Base-by-base conservation (phyloP, 2,329 filamentous ascomycete species). In the Calonectria montana region DNA sequence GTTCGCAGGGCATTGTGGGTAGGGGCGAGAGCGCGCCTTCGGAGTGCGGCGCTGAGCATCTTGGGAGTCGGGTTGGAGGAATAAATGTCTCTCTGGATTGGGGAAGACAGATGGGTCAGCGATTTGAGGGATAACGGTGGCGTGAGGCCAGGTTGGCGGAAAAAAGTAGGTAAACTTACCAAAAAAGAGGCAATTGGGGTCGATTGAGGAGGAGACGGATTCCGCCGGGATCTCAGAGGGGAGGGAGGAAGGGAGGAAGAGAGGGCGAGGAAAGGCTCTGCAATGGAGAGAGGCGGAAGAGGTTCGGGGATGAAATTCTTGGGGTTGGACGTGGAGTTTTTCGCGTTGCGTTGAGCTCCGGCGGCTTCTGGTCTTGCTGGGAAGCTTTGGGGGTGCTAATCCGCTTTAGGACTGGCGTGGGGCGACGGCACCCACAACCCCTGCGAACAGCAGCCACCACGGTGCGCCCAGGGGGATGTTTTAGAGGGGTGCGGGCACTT, bases 1-100 rank as follows among this genome's bases (percentile, higher is more conserved):
- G 84, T 85, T 81, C 88, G 86, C 81, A 89, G 84, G 79, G 87
- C 82, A 78, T 85, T 84, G 75, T 87, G 86, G 77, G 88, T 84
- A 77, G 83, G 83, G 76, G 83, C 86, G 81, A 92, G 86, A 82
- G 86, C 87, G 82, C 90, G 89, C 89, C 90, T 90, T 86, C 91
- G 87, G 80, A 92, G 86, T 78, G 90, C 89, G 79, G 90, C 89
- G 83, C 89, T 88, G 85, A 92, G 88, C 91, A 92, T 92, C 69
- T 75, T 81, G 76, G 65, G 62, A 25, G 61, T 66, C 65, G 63
- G 62, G 69, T 73, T 59, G 70, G 73, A 73, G 70, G 73, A 71
- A 77, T 81, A 77, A 78, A 81, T 79, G 71, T 79, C 77, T 80
- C 80, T 78, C 74, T 78, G 55, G 61, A 69, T 65, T 45, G 45